phyloP scores from a whole-genome alignment of 495 filamentous ascomycete genomes.

The Penicillium maclennaniae region DNA sequence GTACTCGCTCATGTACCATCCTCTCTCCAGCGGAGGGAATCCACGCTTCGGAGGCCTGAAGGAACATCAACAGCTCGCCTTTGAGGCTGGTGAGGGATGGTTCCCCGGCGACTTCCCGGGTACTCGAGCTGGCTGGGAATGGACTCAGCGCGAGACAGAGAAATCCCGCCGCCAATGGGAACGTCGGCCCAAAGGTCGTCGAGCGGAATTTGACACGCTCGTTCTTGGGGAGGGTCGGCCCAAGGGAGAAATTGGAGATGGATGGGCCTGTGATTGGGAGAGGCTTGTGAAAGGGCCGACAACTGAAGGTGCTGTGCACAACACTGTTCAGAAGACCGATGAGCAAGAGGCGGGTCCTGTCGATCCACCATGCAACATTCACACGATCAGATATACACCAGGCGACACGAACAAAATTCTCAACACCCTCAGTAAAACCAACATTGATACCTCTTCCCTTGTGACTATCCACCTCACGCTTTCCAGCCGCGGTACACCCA shows the following conservation, averaged over 20 bases:
- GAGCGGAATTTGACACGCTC: slow-evolving; percentile 71
- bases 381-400: slow-evolving; percentile 25
- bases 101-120: slow-evolving; percentile 89
- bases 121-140: slow-evolving; percentile 72
- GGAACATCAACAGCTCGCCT: slow-evolving; percentile 74
- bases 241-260: slow-evolving; percentile 79
- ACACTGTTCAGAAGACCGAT: slow-evolving; percentile 1
- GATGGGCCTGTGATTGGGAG: slow-evolving; percentile 89
- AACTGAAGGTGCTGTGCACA: neutral
- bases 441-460: slow-evolving; percentile 32
- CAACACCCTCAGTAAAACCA: slow-evolving; percentile 21
- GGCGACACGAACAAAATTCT: slow-evolving; percentile 21
- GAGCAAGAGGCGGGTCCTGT: slow-evolving; percentile 14
- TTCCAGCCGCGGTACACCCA: slow-evolving; percentile 55
- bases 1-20: slow-evolving; percentile 83
- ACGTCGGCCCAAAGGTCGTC: slow-evolving; percentile 75
- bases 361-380: slow-evolving; percentile 29
- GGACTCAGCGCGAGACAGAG: slow-evolving; percentile 64
- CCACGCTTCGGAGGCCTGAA: slow-evolving; percentile 78
- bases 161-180: slow-evolving; percentile 68
- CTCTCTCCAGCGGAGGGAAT: slow-evolving; percentile 73
- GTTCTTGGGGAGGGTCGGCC: slow-evolving; percentile 62
- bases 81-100: slow-evolving; percentile 74
- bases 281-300: slow-evolving; percentile 43
- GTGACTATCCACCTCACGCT: slow-evolving; percentile 58